Base-by-base conservation (phyloP, 305 asterid genomes). In the Fraxinus dipetala region DNA sequence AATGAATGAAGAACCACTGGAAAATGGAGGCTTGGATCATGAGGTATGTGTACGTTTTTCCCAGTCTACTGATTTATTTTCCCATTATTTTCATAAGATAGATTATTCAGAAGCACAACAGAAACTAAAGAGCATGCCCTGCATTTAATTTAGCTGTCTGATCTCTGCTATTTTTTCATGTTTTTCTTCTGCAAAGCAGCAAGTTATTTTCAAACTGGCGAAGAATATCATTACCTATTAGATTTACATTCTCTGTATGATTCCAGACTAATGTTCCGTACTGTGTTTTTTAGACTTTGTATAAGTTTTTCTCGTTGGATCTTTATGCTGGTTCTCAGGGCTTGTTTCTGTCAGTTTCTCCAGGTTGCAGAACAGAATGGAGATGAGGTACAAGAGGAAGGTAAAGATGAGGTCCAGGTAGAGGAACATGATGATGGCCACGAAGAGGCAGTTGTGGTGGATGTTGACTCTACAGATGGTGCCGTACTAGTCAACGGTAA, bases 401-500 rank as follows among this genome's bases (percentile, higher is more conserved):
- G 82, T 72, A 93, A 84, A 76, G 87, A 87, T 56, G 90, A 81
- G 20, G 90, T 79, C 38, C 87, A 76, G 74, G 85, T 82, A 83
- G 87, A 88, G 45, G 91, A 79, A 76, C 94, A 82, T 75, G 90
- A 84, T 77, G 97, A 87, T 83, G 87, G 89, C 79, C 97, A 85
- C 77, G 98, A 92, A 87, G 98, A 91, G 90, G 93, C 90, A 83
- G 94, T 88, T 72, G 93, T 90, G 76, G 96, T 88, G 79, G 98
- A 94, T 83, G 95, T 91, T 79, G 98, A 95, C 82, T 92, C 98
- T 51, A 86, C 92, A 35, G 98, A 94, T 81, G 97, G 98, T 78
- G 95, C 92, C 10, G 91, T 92, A 72, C 92, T 93, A 32, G 93
- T 95, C 85, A 93, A 93, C 18, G 97, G 94, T 38, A 89, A 88